A percentile compares a stretch with the other conserved stretches of the same genome.
Evolutionary conservation across 305 asterid genomes (phyloP).

Genomic region (Fraxinus velutina): DNA sequence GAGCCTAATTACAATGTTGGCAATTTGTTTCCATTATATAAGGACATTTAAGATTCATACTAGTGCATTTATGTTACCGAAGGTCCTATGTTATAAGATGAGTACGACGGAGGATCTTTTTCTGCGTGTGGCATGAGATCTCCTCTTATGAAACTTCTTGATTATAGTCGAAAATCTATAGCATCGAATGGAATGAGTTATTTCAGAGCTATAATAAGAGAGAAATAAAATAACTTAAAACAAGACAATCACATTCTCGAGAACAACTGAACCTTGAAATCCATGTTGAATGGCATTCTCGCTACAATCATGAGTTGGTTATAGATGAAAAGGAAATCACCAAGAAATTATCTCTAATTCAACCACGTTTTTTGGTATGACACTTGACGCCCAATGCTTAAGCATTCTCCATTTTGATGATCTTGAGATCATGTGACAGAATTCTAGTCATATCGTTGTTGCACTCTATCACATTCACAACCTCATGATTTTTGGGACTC

Average conservation of each 20-base stretch:
- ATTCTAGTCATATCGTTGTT: conserved; percentile 84
- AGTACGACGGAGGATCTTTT: no score
- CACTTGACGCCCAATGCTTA: conserved; percentile 80
- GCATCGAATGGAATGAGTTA: no score
- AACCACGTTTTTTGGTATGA: conserved; percentile 76
- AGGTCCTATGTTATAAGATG: no score
- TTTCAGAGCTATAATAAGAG: not conserved
- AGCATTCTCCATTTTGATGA: conserved; percentile 63
- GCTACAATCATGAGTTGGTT: conserved; percentile 64
- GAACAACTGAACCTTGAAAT: conserved; percentile 59
- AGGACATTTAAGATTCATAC: no score
- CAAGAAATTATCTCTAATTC: conserved; percentile 70
- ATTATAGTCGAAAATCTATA: no score
- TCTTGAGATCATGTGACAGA: conserved; percentile 74
- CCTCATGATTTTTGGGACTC: conserved; percentile 65
- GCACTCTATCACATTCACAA: conserved; percentile 77
- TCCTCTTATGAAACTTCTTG: no score
- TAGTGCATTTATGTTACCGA: no score
- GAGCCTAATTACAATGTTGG: no score
- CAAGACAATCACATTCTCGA: conserved; percentile 50
- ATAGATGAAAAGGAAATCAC: conserved; percentile 74
- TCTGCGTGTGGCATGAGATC: no score
- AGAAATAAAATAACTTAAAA: not conserved
- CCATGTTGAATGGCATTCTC: conserved; percentile 65
- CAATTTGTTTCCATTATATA: no score